These are phyloP conservation scores for Rugosomyces carneus DNA, from an alignment of 1,284 basidiomycete species.

Conservation along the genomic window DNA sequence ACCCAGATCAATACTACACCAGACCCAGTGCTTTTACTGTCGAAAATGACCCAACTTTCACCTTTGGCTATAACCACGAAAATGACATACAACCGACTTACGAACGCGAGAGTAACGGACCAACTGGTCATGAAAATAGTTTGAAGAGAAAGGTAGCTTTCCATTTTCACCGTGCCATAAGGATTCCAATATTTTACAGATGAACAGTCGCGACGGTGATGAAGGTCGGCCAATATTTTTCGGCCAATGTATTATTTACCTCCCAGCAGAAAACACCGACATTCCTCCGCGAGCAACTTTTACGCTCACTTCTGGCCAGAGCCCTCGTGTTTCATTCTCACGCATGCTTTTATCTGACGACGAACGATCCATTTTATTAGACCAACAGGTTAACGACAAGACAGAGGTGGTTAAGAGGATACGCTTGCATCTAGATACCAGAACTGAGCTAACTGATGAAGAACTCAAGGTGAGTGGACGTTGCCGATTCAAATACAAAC, in stretches of 20 bases:
- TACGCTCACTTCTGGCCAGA: too few species aligned
- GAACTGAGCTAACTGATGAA: conserved; percentile 73
- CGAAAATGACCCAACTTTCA: not conserved
- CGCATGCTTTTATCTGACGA: conserved; percentile 35
- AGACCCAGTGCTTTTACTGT: not conserved
- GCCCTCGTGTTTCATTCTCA: conserved; percentile 37
- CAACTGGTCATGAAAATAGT: not conserved
- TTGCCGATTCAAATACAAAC: not conserved
- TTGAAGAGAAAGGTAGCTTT: conserved; percentile 15
- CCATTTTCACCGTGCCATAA: not conserved
- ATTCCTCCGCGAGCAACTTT: too few species aligned
- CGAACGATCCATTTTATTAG: conserved; percentile 16
- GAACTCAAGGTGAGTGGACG: conserved; percentile 54
- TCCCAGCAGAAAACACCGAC: too few species aligned
- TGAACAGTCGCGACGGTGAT: too few species aligned
- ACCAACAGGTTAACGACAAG: conserved; percentile 21
- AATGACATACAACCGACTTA: not conserved
- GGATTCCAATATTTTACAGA: not conserved
- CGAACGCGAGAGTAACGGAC: not conserved
- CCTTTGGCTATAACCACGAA: not conserved
- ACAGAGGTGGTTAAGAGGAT: conserved; percentile 25
- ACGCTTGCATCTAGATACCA: conserved; percentile 48
- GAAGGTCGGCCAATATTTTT: conserved; percentile 6
- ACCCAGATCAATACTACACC: not conserved
- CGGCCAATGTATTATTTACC: too few species aligned